Conservation (phyloP, 176 grass and related monocot species). For the Zea mays region DNA sequence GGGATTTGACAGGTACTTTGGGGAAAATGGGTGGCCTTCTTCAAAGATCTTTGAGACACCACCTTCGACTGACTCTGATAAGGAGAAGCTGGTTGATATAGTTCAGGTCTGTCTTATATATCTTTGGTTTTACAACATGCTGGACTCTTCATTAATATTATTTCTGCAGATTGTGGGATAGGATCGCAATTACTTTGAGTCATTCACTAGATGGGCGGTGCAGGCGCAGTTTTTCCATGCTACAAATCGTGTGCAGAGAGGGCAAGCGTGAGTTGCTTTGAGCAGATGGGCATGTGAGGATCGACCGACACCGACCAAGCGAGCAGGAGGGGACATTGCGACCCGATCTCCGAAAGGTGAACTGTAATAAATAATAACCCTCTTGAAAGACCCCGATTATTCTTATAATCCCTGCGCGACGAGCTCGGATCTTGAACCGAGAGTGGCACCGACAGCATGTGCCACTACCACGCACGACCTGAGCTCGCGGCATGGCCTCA, state of each 20-base stretch:
- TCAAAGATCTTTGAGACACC: constrained; percentile 71
- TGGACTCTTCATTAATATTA: not conserved
- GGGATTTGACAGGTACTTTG: constrained; percentile 73
- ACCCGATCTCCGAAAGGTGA: not conserved
- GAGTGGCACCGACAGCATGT: constrained; percentile 37
- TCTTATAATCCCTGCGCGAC: not conserved
- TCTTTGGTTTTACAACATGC: not conserved
- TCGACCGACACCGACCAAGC: not conserved
- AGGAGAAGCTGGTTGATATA: constrained; percentile 82
- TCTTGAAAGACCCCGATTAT: too few relatives aligned
- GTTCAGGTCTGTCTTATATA: constrained; percentile 58
- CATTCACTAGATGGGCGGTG: not conserved
- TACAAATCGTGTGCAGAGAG: not conserved
- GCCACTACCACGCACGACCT: too few relatives aligned
- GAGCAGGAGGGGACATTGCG: not conserved
- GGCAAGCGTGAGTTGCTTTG: not conserved
- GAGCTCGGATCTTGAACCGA: constrained; percentile 16
- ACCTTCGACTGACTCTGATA: constrained; percentile 65
- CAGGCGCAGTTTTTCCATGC: too few relatives aligned
- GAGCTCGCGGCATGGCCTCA: too few relatives aligned
- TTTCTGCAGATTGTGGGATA: not conserved
- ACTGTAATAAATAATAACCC: too few relatives aligned
- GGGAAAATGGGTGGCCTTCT: constrained; percentile 87
- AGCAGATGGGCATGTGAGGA: not conserved
- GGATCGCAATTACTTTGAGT: not conserved